These are phyloP conservation scores for Fallopia convolvulus DNA, from an alignment of 148 eudicot genomes.

Conservation along the genomic window DNA sequence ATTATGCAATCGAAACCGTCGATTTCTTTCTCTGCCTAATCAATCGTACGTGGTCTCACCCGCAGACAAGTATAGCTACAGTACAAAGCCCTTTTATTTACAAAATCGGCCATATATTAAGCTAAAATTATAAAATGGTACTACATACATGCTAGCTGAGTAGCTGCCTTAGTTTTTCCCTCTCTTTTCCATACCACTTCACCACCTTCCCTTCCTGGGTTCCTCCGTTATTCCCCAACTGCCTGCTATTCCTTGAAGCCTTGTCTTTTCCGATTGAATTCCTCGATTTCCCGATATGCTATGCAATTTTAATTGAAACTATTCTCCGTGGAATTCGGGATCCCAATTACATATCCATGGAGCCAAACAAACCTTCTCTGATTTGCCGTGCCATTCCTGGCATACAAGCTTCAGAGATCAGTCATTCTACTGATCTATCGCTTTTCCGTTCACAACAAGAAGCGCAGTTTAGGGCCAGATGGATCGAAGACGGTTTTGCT, in stretches of 20 bases:
- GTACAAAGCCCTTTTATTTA: background rate
- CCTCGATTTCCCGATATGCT: background rate
- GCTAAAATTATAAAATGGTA: too few species aligned
- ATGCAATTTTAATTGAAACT: background rate
- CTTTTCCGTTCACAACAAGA: constrained; percentile 12
- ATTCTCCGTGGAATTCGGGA: background rate
- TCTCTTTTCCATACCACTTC: background rate
- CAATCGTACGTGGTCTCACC: background rate
- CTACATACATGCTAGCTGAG: background rate
- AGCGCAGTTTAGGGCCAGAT: constrained; percentile 14
- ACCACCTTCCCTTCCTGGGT: background rate
- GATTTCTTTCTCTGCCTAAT: background rate
- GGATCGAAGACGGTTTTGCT: constrained; percentile 7
- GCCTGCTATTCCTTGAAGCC: background rate
- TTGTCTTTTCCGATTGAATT: background rate
- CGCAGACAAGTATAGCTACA: background rate
- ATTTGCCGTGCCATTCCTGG: constrained; percentile 34
- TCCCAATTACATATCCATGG: background rate
- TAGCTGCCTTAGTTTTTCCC: background rate
- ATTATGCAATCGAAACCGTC: background rate
- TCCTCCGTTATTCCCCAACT: background rate
- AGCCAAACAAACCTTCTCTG: constrained; percentile 14
- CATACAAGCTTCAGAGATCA: constrained; percentile 25
- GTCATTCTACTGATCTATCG: constrained; percentile 15
- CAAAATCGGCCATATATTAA: too few species aligned